Percentiles rank a stretch among this genome's conserved stretches.
These are phyloP conservation scores for Heterobasidion annosum DNA, from an alignment of 1,284 basidiomycete species.

Conservation along the genomic window DNA sequence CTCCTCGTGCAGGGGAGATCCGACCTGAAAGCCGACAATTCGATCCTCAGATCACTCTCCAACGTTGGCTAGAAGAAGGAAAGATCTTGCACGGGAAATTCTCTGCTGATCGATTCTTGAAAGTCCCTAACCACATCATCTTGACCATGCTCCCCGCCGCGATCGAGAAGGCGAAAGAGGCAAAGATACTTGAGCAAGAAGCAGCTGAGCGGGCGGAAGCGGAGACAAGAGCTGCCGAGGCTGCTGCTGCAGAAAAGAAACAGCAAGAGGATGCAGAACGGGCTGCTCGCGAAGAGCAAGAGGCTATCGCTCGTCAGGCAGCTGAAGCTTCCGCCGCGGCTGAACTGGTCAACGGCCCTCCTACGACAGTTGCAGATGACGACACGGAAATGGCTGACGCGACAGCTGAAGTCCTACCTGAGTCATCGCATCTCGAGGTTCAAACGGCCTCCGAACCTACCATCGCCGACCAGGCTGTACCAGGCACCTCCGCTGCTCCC, in stretches of 20 bases:
- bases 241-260: slow-evolving; percentile 12
- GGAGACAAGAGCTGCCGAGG: slow-evolving; percentile 22
- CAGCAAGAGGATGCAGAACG: slow-evolving; percentile 14
- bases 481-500: slow-evolving; percentile 25
- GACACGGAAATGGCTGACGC: slow-evolving; percentile 33
- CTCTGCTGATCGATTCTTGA: slow-evolving; percentile 56
- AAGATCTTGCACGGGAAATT: slow-evolving; percentile 75
- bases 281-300: slow-evolving; percentile 15
- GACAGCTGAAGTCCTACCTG: slow-evolving; percentile 11
- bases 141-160: slow-evolving; percentile 80
- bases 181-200: slow-evolving; percentile 42
- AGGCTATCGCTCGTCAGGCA: slow-evolving; percentile 9
- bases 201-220: slow-evolving; percentile 25
- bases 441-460: slow-evolving; percentile 7
- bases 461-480: slow-evolving; percentile 11
- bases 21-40: slow-evolving; percentile 49
- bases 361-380: slow-evolving; percentile 3
- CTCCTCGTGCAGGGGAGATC: slow-evolving; percentile 36
- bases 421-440: slow-evolving; percentile 16
- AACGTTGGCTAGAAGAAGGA: slow-evolving; percentile 87
- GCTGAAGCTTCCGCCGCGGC: background rate
- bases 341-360: background rate
- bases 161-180: slow-evolving; percentile 35
- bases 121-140: slow-evolving; percentile 66
- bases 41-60: slow-evolving; percentile 75